Evolutionary conservation across 106 monocot species (phyloP).

Genomic region (Dioscorea dumetorum): DNA sequence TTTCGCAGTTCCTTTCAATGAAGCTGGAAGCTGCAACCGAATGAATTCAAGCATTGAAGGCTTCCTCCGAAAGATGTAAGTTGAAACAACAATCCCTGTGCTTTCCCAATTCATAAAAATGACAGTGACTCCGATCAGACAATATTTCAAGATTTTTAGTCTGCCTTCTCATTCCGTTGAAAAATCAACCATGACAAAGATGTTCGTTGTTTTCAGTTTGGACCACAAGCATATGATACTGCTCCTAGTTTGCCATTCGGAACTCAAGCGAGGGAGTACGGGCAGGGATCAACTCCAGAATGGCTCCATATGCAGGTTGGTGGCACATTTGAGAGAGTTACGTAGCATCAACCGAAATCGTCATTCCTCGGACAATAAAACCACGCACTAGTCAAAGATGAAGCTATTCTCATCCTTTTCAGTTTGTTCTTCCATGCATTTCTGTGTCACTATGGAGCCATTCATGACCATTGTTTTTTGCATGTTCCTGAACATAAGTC

Average conservation of each 20-base stretch:
- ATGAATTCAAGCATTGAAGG: slow-evolving; percentile 43
- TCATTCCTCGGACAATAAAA: background rate
- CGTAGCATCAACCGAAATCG: slow-evolving; percentile 11
- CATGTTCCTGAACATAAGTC: background rate
- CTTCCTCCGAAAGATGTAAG: slow-evolving; percentile 51
- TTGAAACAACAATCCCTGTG: background rate
- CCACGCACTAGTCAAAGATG: background rate
- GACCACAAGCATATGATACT: slow-evolving; percentile 29
- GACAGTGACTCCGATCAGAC: too few relatives aligned
- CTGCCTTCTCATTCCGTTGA: too few relatives aligned
- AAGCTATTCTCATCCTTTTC: background rate
- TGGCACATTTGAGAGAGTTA: slow-evolving; percentile 58
- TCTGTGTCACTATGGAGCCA: background rate
- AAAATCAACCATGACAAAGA: too few relatives aligned
- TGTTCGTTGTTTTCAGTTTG: slow-evolving; percentile 28
- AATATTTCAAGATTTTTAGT: too few relatives aligned
- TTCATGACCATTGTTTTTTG: background rate
- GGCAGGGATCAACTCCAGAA: slow-evolving; percentile 37
- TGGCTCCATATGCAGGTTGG: slow-evolving; percentile 85
- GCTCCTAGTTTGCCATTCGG: slow-evolving; percentile 28
- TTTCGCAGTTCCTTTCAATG: slow-evolving; percentile 73
- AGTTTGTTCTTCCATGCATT: background rate
- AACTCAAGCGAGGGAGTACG: slow-evolving; percentile 26
- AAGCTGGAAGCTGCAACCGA: slow-evolving; percentile 53
- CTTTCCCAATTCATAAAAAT: too few relatives aligned